phyloP scores from a whole-genome alignment of 2,329 filamentous ascomycete species.

The Helicocarpus griseus region DNA sequence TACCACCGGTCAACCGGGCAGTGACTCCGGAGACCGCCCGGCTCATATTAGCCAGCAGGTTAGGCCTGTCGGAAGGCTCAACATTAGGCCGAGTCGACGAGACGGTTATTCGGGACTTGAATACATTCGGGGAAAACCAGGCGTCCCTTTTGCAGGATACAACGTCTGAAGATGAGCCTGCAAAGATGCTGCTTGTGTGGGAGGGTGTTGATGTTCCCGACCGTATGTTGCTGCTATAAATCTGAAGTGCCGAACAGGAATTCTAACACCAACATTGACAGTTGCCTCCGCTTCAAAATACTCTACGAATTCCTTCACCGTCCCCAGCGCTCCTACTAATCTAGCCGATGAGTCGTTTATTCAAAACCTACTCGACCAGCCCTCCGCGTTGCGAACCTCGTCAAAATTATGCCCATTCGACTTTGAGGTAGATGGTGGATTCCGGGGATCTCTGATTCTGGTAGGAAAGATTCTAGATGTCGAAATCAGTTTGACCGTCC shows the following conservation, averaged over 20 bases:
- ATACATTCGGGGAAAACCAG: slow-evolving; percentile 48
- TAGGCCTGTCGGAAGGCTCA: slow-evolving; percentile 41
- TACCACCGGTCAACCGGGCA: slow-evolving; percentile 4
- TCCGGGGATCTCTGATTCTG: neutral
- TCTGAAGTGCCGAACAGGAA: neutral
- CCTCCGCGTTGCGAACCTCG: neutral
- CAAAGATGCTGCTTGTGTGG: slow-evolving; percentile 27
- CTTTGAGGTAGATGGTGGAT: slow-evolving; percentile 2
- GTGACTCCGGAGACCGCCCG: slow-evolving; percentile 21
- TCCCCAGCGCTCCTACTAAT: neutral
- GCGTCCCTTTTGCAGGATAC: slow-evolving; percentile 41
- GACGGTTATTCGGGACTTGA: slow-evolving; percentile 47
- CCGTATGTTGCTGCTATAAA: slow-evolving; percentile 31
- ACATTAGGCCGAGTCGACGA: slow-evolving; percentile 32
- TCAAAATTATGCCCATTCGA: neutral
- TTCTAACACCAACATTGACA: neutral
- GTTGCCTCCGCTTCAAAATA: slow-evolving; percentile 2
- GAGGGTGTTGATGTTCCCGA: slow-evolving; percentile 54
- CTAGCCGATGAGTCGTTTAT: neutral
- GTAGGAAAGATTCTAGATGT: neutral
- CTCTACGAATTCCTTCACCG: neutral
- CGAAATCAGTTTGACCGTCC: neutral
- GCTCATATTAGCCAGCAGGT: slow-evolving; percentile 36
- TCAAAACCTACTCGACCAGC: neutral
- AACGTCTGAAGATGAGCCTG: slow-evolving; percentile 9